phyloP scores from a whole-genome alignment of 164 flowering plant species.

The Chloranthus sessilifolius region DNA sequence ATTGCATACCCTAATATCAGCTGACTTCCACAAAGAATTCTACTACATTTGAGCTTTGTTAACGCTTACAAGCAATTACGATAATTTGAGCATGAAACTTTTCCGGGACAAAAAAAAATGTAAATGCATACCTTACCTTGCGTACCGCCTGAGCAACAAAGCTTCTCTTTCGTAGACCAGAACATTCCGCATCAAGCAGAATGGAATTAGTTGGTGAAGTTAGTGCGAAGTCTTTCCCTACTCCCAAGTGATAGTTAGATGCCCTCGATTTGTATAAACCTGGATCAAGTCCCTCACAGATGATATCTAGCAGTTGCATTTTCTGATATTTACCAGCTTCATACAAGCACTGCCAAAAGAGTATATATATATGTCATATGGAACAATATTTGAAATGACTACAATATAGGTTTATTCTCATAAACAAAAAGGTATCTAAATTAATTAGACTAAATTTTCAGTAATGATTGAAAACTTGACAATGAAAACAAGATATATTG shows the following conservation, averaged over 20 bases:
- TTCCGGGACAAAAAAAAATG: not conserved
- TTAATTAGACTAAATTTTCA: no score
- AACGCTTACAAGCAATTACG: no score
- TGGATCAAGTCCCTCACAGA: conserved; percentile 80
- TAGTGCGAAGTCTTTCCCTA: conserved; percentile 9
- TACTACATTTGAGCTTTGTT: no score
- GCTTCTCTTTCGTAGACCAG: conserved; percentile 24
- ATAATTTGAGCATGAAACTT: no score
- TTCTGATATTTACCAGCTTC: conserved; percentile 60
- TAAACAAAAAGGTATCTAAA: no score
- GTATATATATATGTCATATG: conserved; percentile 5
- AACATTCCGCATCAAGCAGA: conserved; percentile 13
- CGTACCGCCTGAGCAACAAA: conserved; percentile 37
- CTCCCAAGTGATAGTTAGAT: conserved; percentile 16
- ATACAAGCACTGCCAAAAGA: conserved; percentile 54
- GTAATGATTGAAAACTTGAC: no score
- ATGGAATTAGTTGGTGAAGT: conserved; percentile 17
- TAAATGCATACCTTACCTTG: conserved; percentile 49
- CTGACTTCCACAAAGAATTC: no score
- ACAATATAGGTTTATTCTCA: no score
- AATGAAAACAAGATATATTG: no score
- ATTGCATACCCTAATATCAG: no score
- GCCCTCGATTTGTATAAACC: conserved; percentile 20
- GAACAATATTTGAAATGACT: not conserved
- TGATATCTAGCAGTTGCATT: conserved; percentile 53